Base-by-base conservation (phyloP, 2,329 filamentous ascomycete genomes). In the Coniosporium uncinatum region DNA sequence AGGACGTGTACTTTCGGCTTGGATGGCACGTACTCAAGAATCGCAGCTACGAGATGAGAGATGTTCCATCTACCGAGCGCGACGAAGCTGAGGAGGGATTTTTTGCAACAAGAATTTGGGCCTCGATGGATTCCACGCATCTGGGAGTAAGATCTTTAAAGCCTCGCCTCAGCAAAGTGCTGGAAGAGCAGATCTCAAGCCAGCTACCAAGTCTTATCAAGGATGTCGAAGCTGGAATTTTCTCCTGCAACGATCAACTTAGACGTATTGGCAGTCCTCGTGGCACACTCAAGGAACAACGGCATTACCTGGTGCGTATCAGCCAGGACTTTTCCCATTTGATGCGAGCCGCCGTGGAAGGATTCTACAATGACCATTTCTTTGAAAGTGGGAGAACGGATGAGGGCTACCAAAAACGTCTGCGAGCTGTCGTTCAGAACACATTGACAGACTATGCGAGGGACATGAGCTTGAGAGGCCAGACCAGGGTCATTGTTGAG, bases 1-100 rank as follows among this genome's bases (percentile, higher is more conserved):
- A 61, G 18, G 53, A 67, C 36, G 55, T 67, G 33, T 49, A 53
- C 14, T 55, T 71, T 16, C 50, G 62, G 22, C 62, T 70, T 0
- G 74, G 74, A 0, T 79, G 73, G 74, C 72, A 79, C 46, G 64
- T 77, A 16, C 47, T 80, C 4, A 70, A 66, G 17, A 79, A 79
- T 43, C 51, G 57, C 11, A 21, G 19, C 18, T 13, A 16, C 18
- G 19, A 13, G 13, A 16, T 18, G 14, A n/a, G 34, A 21, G 19
- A 36, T 36, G 34, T 18, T 11, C 11, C 34, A 13, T 11, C 11
- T 18, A 18, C 34, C 11, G 34, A 36, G 19, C 34, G 34, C 11
- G 34, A 36, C 34, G 19, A 21, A 11, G 14, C 34, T 36, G 34
- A 36, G 34, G 18, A 11, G 14, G 11, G 11, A 11, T 36, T 36